Evolutionary conservation across 257 asterid genomes (phyloP), one percentile per base, ranked within the genome.

Genomic region (Salvia miltiorrhiza): DNA sequence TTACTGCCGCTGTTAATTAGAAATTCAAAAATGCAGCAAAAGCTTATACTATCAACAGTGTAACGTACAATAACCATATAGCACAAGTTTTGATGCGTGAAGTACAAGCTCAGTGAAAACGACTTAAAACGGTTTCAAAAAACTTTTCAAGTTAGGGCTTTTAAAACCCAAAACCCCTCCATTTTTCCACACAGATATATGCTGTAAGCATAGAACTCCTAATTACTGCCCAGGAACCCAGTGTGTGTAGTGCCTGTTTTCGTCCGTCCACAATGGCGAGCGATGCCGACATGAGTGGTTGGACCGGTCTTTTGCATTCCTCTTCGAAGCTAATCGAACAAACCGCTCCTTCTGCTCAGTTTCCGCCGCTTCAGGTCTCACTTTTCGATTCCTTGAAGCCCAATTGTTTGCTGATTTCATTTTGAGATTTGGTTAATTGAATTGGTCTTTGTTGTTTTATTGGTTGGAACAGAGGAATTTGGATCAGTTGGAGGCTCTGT

Each of bases 341-440:
- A 80, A 96, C 99, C 40, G 96, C 97, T 67, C 99, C 99, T 50
- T 93, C 99, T 4, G 86, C 96, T 65, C 99, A 90, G 81, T 90
- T 93, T 73, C 96, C 99, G 70, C 96, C 99, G 47, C 93, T 93
- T 69, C 99, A 90, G 99, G 97, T 93, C 35, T n/a, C n/a, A n/a
- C n/a, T n/a, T n/a, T n/a, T n/a, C n/a, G n/a, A n/a, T n/a, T n/a
- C n/a, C n/a, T n/a, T 7, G 21, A 12, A 4, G 9, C 43, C 32
- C 33, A 65, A 23, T 49, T 40, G 65, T 45, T n/a, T 33, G 9
- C 2, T 21, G 19, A 2, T 28, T 32, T 3, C 20, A 23, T 49
- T 49, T 32, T 21, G 13, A n/a, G 30, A 26, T 54, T 71, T 39
- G 28, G 70, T 59, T 57, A 45, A n/a, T 63, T 67, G 72, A 64